phyloP scores from a whole-genome alignment of 805 yeast species.

The Myxozyma vanderwaltii region DNA sequence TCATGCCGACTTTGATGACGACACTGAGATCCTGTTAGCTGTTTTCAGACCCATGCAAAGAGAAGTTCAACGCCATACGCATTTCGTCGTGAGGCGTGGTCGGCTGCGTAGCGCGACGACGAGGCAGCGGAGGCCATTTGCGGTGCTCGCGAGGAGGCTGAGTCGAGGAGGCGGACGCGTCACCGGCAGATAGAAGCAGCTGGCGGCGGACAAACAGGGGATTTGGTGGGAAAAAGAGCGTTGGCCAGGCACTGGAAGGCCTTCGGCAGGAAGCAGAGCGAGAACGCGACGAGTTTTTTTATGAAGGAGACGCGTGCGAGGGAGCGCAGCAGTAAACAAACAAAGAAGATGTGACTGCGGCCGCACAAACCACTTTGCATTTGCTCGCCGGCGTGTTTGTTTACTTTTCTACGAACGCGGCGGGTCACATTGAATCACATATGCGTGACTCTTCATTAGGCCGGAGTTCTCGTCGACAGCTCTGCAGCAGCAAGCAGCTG shows the following conservation, averaged over 20 bases:
- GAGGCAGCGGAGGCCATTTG: neutral
- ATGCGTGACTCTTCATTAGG: too few relatives aligned
- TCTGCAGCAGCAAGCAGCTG: too few relatives aligned
- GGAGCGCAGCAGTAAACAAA: neutral
- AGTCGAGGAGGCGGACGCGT: too few relatives aligned
- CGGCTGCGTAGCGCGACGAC: slow-evolving; percentile 11
- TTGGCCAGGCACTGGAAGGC: too few relatives aligned
- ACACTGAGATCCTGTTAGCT: slow-evolving; percentile 31
- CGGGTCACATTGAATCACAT: neutral
- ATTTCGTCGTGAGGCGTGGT: neutral
- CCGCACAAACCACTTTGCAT: neutral
- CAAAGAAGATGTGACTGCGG: neutral
- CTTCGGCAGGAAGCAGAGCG: too few relatives aligned
- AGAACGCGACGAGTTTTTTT: too few relatives aligned
- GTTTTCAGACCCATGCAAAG: neutral
- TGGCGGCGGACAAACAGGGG: too few relatives aligned
- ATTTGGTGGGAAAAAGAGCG: too few relatives aligned
- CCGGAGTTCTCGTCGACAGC: too few relatives aligned
- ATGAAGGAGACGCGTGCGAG: neutral
- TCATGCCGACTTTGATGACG: slow-evolving; percentile 76
- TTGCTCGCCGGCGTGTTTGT: neutral
- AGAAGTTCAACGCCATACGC: too few relatives aligned
- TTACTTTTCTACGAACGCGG: slow-evolving; percentile 7
- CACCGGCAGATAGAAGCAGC: too few relatives aligned
- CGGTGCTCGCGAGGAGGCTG: too few relatives aligned